phyloP scores from a whole-genome alignment of 192 early-diverging fungal species.

The Umbelopsis isabellina region DNA sequence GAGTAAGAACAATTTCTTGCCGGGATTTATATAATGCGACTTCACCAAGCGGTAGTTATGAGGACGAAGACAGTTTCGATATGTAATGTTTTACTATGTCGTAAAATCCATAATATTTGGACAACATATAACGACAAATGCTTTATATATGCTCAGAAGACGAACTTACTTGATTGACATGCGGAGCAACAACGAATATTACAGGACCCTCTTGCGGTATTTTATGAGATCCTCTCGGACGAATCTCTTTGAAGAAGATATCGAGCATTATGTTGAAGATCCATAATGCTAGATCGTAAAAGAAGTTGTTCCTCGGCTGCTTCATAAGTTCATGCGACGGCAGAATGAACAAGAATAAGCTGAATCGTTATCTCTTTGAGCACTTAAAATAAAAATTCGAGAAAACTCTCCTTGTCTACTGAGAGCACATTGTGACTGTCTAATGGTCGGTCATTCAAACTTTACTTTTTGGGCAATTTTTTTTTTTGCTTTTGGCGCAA shows the following conservation, averaged over 20 bases:
- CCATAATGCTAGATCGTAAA: slow-evolving; percentile 66
- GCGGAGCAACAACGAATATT: slow-evolving; percentile 85
- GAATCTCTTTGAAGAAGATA: slow-evolving; percentile 89
- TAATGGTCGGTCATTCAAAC: not conserved
- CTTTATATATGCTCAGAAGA: not conserved
- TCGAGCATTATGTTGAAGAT: slow-evolving; percentile 67
- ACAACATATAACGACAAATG: not conserved
- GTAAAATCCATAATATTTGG: not conserved
- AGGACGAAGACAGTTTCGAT: not conserved
- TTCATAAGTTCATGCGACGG: slow-evolving; percentile 6
- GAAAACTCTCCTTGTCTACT: too few relatives aligned
- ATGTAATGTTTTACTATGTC: not conserved
- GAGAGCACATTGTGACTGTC: not conserved
- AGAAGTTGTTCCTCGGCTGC: slow-evolving; percentile 11
- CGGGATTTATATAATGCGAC: too few relatives aligned
- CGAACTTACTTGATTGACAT: slow-evolving; percentile 66
- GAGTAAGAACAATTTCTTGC: too few relatives aligned
- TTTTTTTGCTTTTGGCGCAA: slow-evolving; percentile 4
- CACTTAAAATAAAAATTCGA: too few relatives aligned
- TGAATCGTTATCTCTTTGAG: too few relatives aligned
- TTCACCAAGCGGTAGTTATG: not conserved
- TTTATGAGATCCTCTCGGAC: slow-evolving; percentile 76
- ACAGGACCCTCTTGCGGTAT: slow-evolving; percentile 85
- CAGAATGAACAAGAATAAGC: too few relatives aligned
- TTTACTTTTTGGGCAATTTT: not conserved